phyloP scores from a whole-genome alignment of 768 basidiomycete species.

The Lactifluus piperatus region DNA sequence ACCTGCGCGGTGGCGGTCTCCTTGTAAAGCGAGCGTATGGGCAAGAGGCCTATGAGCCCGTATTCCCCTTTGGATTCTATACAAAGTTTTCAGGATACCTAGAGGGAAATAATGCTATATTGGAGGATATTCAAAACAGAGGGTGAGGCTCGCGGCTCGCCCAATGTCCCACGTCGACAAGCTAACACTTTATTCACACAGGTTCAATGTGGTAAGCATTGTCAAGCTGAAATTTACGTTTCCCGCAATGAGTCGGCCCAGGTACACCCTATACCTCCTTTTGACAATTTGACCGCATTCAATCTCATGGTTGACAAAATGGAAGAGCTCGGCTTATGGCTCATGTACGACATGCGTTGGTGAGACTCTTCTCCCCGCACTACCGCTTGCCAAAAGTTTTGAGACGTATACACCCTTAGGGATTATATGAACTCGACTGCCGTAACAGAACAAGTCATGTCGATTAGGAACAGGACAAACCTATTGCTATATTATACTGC shows the following conservation, averaged over 20 bases:
- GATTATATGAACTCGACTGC: constrained; percentile 57
- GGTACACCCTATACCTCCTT: constrained; percentile 68
- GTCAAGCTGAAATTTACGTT: background rate
- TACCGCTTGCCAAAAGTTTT: background rate
- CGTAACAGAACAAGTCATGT: constrained; percentile 60
- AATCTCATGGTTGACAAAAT: constrained; percentile 56
- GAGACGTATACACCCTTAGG: constrained; percentile 23
- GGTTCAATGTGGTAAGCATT: constrained; percentile 32
- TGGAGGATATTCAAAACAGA: constrained; percentile 49
- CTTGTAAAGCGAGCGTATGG: constrained; percentile 30
- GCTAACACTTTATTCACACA: constrained; percentile 21
- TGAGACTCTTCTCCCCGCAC: constrained; percentile 21
- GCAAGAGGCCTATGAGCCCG: constrained; percentile 26
- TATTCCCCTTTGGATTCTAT: constrained; percentile 71
- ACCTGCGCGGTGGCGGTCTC: constrained; percentile 37
- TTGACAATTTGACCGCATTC: constrained; percentile 49
- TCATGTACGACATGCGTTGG: constrained; percentile 81
- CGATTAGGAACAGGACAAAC: constrained; percentile 57
- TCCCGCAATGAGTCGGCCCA: constrained; percentile 12
- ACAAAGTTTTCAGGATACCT: constrained; percentile 50
- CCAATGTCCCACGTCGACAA: background rate
- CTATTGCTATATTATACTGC: constrained; percentile 68
- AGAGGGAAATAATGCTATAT: constrained; percentile 39
- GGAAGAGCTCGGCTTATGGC: constrained; percentile 59
- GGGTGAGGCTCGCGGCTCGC: constrained; percentile 34